Percentiles rank a stretch among this genome's conserved stretches.
These are phyloP conservation scores for Phyllosticta citribraziliensis DNA, from an alignment of 2,329 filamentous ascomycete species.

Conservation along the genomic window DNA sequence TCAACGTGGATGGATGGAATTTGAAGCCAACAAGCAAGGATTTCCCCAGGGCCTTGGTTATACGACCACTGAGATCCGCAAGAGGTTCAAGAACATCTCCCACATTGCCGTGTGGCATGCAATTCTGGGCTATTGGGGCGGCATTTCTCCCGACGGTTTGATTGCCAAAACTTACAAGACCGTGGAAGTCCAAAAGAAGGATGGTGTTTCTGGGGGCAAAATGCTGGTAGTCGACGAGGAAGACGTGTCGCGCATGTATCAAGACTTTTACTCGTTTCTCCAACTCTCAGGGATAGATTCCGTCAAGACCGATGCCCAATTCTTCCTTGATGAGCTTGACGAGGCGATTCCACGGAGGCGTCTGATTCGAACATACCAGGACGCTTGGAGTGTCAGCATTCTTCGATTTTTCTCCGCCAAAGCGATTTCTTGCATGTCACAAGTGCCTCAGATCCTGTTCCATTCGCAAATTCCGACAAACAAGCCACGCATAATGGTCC, in stretches of 20 bases:
- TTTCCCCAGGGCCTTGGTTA: conserved; percentile 75
- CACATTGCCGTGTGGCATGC: conserved; percentile 10
- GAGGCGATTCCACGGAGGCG: conserved; percentile 59
- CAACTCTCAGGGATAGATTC: conserved; percentile 64
- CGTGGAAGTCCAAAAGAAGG: conserved; percentile 44
- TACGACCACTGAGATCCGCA: conserved; percentile 58
- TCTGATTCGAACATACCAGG: conserved; percentile 67
- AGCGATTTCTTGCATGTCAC: conserved; percentile 90
- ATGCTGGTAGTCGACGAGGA: conserved; percentile 66
- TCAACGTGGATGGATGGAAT: conserved; percentile 44
- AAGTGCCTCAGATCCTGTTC: conserved; percentile 77
- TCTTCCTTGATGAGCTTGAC: conserved; percentile 68
- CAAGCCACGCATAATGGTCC: conserved; percentile 61
- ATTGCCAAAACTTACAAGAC: conserved; percentile 75
- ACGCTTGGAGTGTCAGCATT: conserved; percentile 72
- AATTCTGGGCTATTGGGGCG: conserved; percentile 73
- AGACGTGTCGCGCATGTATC: conserved; percentile 68
- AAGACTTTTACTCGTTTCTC: conserved; percentile 86
- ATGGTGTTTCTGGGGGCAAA: conserved; percentile 49
- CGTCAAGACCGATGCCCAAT: conserved; percentile 91
- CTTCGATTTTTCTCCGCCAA: conserved; percentile 68
- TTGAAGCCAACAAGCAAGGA: conserved; percentile 70
- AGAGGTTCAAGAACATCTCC: conserved; percentile 47
- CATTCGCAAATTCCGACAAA: conserved; percentile 71
- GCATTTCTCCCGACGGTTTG: conserved; percentile 63